phyloP scores from a whole-genome alignment of 2,329 filamentous ascomycete genomes.

The Diaporthe sp. region DNA sequence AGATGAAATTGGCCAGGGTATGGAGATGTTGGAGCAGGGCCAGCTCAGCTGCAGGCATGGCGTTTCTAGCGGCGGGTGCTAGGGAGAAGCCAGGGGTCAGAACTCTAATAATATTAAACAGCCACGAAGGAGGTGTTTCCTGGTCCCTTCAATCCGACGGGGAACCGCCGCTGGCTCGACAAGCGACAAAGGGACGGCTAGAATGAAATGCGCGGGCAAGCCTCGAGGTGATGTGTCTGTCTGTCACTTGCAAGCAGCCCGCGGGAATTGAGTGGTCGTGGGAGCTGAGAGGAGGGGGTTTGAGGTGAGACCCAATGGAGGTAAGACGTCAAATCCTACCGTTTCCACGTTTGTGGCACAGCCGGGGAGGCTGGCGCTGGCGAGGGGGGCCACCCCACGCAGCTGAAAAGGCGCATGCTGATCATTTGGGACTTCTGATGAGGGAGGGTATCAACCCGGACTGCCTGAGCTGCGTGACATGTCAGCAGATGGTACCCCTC shows the following conservation, averaged over 20 bases:
- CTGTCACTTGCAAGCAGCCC: constrained; percentile 7
- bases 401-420: constrained; percentile 19
- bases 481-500: constrained; percentile 5
- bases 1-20: neutral
- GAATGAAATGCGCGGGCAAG: neutral
- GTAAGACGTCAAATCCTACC: constrained; percentile 26
- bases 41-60: constrained; percentile 21
- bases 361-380: constrained; percentile 3
- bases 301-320: constrained; percentile 11
- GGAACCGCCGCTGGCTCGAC: neutral
- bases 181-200: constrained; percentile 7
- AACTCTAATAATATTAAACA: constrained; percentile 13
- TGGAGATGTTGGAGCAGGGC: constrained; percentile 8
- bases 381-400: neutral
- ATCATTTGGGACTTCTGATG: neutral
- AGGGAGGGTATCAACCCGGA: neutral
- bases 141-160: neutral
- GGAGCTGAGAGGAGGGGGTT: constrained; percentile 2
- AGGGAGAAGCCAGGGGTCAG: neutral
- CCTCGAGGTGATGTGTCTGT: constrained; percentile 11
- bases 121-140: constrained; percentile 1
- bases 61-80: constrained; percentile 3
- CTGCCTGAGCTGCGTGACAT: constrained; percentile 11
- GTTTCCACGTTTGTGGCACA: constrained; percentile 19
- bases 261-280: neutral